Percentiles rank a stretch among this genome's conserved stretches.
Evolutionary conservation across 805 yeast species (phyloP).

Genomic region (Candida schatavii): DNA sequence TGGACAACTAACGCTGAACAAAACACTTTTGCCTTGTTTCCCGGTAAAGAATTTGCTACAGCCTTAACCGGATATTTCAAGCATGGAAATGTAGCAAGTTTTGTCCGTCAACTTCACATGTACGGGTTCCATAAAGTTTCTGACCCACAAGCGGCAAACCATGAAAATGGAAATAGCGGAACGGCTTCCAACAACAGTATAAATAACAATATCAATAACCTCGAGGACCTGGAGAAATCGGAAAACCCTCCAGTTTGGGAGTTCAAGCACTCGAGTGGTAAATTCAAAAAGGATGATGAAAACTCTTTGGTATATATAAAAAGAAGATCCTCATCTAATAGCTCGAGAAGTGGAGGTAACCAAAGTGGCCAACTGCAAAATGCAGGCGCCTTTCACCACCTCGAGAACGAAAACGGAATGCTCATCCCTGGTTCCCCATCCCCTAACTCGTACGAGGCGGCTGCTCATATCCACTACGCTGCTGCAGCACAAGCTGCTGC

Average conservation of each 20-base stretch:
- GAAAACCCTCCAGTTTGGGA: constrained; percentile 46
- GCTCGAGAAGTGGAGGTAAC: constrained; percentile 13
- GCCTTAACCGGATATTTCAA: constrained; percentile 76
- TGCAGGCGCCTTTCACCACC: constrained; percentile 1
- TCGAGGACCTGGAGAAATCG: constrained; percentile 10
- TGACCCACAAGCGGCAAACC: constrained; percentile 29
- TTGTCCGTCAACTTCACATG: constrained; percentile 94
- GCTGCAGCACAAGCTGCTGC: constrained; percentile 1
- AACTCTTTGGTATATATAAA: constrained; percentile 43
- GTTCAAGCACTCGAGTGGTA: constrained; percentile 52
- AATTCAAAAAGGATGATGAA: constrained; percentile 48
- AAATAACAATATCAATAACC: constrained; percentile 8
- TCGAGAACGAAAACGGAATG: background rate
- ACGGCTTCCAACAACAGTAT: constrained; percentile 4
- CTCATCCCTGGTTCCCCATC: constrained; percentile 11
- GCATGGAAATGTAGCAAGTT: constrained; percentile 90
- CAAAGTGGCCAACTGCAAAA: background rate
- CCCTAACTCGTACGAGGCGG: constrained; percentile 8
- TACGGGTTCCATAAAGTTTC: constrained; percentile 88
- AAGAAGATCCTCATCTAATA: constrained; percentile 44
- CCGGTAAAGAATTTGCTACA: constrained; percentile 60
- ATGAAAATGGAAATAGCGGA: constrained; percentile 4
- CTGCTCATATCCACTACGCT: constrained; percentile 10
- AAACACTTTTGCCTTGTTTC: constrained; percentile 61
- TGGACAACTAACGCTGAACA: constrained; percentile 43